These are phyloP conservation scores for Rhynchospora pubera DNA, from an alignment of 176 grass and related monocot genomes.

Conservation along the genomic window DNA sequence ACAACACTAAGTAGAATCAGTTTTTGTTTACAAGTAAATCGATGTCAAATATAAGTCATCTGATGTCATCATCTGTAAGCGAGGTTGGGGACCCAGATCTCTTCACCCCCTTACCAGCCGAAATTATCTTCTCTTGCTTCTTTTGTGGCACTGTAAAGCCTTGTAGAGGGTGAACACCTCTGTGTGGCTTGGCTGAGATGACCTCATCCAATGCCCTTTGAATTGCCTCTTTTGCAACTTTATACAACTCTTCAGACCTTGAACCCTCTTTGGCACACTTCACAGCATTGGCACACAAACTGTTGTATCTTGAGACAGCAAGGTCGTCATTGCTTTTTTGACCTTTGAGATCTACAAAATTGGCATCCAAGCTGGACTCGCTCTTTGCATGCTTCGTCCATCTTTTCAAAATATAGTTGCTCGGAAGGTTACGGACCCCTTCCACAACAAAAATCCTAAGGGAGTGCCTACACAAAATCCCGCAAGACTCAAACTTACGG, in stretches of 20 bases:
- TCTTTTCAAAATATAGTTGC: constrained; percentile 74
- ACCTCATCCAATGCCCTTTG: constrained; percentile 57
- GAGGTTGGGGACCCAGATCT: constrained; percentile 45
- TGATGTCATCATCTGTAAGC: constrained; percentile 34
- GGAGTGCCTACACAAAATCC: constrained; percentile 83
- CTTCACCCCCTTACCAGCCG: constrained; percentile 43
- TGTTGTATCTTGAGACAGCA: constrained; percentile 44
- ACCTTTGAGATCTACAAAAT: constrained; percentile 52
- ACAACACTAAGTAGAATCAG: not conserved
- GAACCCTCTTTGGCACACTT: constrained; percentile 82
- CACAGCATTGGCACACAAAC: constrained; percentile 50
- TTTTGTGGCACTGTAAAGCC: constrained; percentile 32
- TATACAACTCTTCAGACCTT: constrained; percentile 50
- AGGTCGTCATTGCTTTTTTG: constrained; percentile 33
- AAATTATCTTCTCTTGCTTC: constrained; percentile 37
- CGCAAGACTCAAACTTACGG: constrained; percentile 74
- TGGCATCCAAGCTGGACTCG: constrained; percentile 35
- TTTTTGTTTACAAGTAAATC: not conserved
- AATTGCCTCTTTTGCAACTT: constrained; percentile 76
- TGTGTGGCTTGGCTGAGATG: constrained; percentile 41
- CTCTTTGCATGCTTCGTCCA: constrained; percentile 94
- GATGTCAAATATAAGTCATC: not conserved
- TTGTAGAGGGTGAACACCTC: constrained; percentile 34
- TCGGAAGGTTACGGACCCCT: constrained; percentile 59
- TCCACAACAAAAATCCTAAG: constrained; percentile 69